Evolutionary conservation across 2,329 filamentous ascomycete species (phyloP), one percentile per base, ranked within the genome.

Genomic region (Phyllosticta ampelicida): DNA sequence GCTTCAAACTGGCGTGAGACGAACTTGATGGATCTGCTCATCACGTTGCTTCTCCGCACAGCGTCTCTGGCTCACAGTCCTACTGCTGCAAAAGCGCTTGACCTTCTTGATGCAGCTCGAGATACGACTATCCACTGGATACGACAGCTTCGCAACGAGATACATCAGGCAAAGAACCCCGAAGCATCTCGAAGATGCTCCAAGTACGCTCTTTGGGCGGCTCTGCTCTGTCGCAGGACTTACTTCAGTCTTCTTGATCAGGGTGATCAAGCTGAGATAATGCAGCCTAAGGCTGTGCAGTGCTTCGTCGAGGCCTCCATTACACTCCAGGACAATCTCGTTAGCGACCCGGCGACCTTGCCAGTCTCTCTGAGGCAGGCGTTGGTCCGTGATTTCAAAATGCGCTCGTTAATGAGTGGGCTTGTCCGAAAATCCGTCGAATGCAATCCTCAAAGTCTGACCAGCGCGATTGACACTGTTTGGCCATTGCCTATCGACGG

Each of bases 1-100:
- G 65, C 67, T 0, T 67, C 71, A 0, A 87, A 82, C 51, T 86
- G 82, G 79, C 75, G 83, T 0, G 84, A 87, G 61, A 72, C 70
- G 0, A 68, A 80, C 55, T 74, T 76, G 13, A 86, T 87, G 82
- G 77, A 82, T 4, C 73, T 78, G 0, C 56, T 86, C 1, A 74
- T 86, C 5, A 79, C 75, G 0, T 62, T 87, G 0, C 63, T 73
- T 0, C 64, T 82, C 0, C 75, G 80, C 1, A 19, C 74, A 0
- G 64, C 62, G 16, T 65, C 63, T 67, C 0, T 74, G 64, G 63
- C 64, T 6, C 58, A 63, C 9, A 16, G 44, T 0, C 16, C 53
- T 23, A 9, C 21, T 21, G n/a, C 21, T 1, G 8, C 36, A 10
- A 50, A 20, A 10, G 53, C 53, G 8, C 3, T 19, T 9, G 3